Percentiles rank a stretch among this genome's conserved stretches.
These are phyloP conservation scores for Middelhovenomyces tepae DNA, from an alignment of 805 yeast species.

Conservation along the genomic window DNA sequence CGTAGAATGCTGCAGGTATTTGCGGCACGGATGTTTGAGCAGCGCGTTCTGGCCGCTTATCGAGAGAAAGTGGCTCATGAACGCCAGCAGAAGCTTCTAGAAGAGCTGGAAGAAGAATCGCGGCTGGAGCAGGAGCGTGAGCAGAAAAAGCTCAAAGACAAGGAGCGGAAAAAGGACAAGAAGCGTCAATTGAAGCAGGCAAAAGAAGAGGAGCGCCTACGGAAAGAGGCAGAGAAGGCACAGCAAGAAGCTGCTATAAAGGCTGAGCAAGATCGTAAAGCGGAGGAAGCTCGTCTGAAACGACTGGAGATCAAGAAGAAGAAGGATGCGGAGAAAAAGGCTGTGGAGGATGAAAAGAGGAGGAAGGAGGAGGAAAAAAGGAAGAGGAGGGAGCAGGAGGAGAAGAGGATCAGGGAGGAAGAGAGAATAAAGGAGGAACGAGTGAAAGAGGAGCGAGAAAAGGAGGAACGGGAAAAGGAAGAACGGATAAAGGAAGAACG, in stretches of 20 bases:
- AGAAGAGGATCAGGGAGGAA: slow-evolving; percentile 11
- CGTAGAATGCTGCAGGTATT: slow-evolving; percentile 72
- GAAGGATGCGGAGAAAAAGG: slow-evolving; percentile 23
- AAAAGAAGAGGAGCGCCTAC: slow-evolving; percentile 32
- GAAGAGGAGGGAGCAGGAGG: slow-evolving; percentile 24
- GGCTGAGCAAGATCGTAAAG: slow-evolving; percentile 21
- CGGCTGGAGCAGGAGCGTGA: slow-evolving; percentile 25
- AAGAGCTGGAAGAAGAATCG: slow-evolving; percentile 27
- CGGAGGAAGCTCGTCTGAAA: slow-evolving; percentile 22
- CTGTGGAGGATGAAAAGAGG: slow-evolving; percentile 21
- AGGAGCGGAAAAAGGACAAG: slow-evolving; percentile 35
- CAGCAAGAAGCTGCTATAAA: slow-evolving; percentile 22
- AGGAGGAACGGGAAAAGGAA: slow-evolving; percentile 19
- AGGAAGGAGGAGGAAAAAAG: slow-evolving; percentile 14
- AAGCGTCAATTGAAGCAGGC: slow-evolving; percentile 30
- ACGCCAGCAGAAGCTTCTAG: slow-evolving; percentile 30
- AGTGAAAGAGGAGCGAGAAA: slow-evolving; percentile 11
- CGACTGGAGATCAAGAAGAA: slow-evolving; percentile 25
- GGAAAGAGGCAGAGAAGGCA: slow-evolving; percentile 27
- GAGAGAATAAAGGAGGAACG: slow-evolving; percentile 13
- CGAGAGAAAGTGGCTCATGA: slow-evolving; percentile 77
- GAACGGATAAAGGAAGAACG: slow-evolving; percentile 25
- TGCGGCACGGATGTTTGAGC: slow-evolving; percentile 68
- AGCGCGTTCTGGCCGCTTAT: slow-evolving; percentile 63
- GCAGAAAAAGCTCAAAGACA: slow-evolving; percentile 28